A percentile compares a stretch with the other conserved stretches of the same genome.
Conservation (phyloP, 2,329 filamentous ascomycete genomes). For the Diaporthe amygdali region DNA sequence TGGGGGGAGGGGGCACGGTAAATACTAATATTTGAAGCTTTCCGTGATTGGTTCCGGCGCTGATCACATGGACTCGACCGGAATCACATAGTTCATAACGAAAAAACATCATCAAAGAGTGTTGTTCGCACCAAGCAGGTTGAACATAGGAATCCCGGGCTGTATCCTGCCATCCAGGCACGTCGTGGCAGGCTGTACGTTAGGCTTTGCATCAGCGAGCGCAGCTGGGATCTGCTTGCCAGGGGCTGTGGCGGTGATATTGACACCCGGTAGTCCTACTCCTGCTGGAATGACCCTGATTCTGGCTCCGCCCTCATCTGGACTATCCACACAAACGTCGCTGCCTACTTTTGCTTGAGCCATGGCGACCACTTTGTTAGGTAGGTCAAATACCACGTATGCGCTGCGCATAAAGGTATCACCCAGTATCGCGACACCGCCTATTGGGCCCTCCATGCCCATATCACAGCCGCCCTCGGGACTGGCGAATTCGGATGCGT, state of each 20-base stretch:
- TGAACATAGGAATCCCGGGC: not conserved
- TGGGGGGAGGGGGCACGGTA: too few species aligned
- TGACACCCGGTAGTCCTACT: not conserved
- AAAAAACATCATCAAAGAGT: not conserved
- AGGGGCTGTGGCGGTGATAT: not conserved
- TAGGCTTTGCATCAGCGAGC: not conserved
- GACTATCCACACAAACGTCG: not conserved
- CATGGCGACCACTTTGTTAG: constrained; percentile 55
- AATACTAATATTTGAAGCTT: too few species aligned
- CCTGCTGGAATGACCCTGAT: not conserved
- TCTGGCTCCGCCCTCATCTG: not conserved
- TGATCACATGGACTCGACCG: not conserved
- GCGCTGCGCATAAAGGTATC: constrained; percentile 60
- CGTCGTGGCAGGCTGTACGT: not conserved
- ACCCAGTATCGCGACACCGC: constrained; percentile 41
- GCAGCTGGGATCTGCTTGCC: not conserved
- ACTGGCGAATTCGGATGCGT: not conserved
- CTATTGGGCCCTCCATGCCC: constrained; percentile 1
- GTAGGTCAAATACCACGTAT: constrained; percentile 60
- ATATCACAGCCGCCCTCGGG: not conserved
- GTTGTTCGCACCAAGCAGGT: not conserved
- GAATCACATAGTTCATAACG: not conserved
- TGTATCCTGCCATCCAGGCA: not conserved
- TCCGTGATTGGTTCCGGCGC: too few species aligned
- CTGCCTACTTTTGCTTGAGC: constrained; percentile 46